phyloP scores from a whole-genome alignment of 176 grass and related monocot species.

The Bolboschoenus planiculmis region DNA sequence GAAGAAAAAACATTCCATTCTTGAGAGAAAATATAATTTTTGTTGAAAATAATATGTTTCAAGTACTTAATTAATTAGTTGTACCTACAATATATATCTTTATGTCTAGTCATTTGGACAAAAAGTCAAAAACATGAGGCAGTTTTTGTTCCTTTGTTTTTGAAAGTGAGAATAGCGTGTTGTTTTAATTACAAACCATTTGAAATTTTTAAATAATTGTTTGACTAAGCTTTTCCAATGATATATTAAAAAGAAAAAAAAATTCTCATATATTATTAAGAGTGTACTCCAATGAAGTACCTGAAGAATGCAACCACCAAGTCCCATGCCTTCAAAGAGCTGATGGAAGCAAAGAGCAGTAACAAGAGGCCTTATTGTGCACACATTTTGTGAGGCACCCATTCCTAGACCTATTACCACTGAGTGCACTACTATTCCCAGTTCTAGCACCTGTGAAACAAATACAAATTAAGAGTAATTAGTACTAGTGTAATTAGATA shows the following conservation, averaged over 20 bases:
- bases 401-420: conserved; percentile 81
- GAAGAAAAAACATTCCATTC: not conserved
- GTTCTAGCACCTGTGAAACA: conserved; percentile 61
- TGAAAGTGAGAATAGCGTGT: not conserved
- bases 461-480: not conserved
- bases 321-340: conserved; percentile 86
- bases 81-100: not conserved
- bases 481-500: no score
- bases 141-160: not conserved
- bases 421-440: conserved; percentile 84
- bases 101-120: not conserved
- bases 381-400: conserved; percentile 49
- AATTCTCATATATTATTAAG: not conserved
- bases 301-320: conserved; percentile 86
- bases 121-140: not conserved
- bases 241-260: not conserved
- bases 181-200: not conserved
- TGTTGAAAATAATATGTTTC: not conserved
- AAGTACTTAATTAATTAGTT: not conserved
- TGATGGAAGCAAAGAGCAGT: conserved; percentile 87
- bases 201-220: not conserved
- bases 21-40: not conserved
- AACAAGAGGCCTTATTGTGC: conserved; percentile 70
- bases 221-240: no score
- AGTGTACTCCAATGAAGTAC: conserved; percentile 15